phyloP scores from a whole-genome alignment of 257 asterid species.

The Fraxinus quadrangulata region DNA sequence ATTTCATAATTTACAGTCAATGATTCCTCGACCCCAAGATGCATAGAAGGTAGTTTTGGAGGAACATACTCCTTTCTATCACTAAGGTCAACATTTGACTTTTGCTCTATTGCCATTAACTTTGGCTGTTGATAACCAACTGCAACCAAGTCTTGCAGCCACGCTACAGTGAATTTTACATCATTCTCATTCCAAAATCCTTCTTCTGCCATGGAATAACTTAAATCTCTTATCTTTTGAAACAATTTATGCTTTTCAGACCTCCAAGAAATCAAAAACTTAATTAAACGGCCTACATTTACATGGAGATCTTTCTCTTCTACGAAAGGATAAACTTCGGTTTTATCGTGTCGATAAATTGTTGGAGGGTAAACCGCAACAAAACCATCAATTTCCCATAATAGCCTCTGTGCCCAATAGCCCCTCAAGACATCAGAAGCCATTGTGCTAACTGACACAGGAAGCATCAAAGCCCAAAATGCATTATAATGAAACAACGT shows the following conservation, averaged over 20 bases:
- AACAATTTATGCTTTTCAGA: conserved; percentile 51
- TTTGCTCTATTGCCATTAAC: conserved; percentile 47
- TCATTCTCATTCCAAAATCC: conserved; percentile 77
- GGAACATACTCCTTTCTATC: conserved; percentile 60
- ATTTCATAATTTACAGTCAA: conserved; percentile 68
- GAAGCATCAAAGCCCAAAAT: conserved; percentile 75
- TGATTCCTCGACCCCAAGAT: conserved; percentile 69
- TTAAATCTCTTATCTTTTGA: conserved; percentile 56
- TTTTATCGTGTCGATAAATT: conserved; percentile 51
- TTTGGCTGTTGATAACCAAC: conserved; percentile 63
- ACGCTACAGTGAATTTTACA: conserved; percentile 59
- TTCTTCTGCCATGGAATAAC: conserved; percentile 65
- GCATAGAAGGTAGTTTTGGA: conserved; percentile 62
- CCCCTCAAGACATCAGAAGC: conserved; percentile 80
- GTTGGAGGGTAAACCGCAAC: conserved; percentile 74
- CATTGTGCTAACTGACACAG: conserved; percentile 73
- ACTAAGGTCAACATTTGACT: conserved; percentile 45
- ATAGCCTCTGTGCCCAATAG: conserved; percentile 62
- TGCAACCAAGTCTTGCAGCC: conserved; percentile 73
- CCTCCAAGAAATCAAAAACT: conserved; percentile 65
- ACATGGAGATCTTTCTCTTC: conserved; percentile 80
- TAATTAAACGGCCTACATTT: conserved; percentile 60
- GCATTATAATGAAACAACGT: conserved; percentile 69
- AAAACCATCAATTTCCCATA: conserved; percentile 75
- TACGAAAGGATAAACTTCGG: conserved; percentile 60